Base-by-base conservation (phyloP, 768 basidiomycete species). In the Lentinula detonsa region DNA sequence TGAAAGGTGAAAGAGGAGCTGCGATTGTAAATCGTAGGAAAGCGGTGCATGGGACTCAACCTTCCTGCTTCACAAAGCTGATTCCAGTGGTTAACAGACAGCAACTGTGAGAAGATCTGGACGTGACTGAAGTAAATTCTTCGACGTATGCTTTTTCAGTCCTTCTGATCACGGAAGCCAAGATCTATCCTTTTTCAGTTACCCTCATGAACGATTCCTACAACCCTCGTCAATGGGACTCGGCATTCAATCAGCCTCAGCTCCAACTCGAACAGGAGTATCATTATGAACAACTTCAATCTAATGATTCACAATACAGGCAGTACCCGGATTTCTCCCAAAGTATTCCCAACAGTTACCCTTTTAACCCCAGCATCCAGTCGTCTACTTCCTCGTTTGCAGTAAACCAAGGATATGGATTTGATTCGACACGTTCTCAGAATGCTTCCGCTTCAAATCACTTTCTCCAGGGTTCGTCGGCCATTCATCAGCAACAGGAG, bases 211-310 rank as follows among this genome's bases (percentile, higher is more conserved):
- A n/a, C 40, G 46, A 52, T 33, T 39, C 7, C 10, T 60, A 52
- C 39, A 28, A 16, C 6, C 48, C n/a, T 31, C 43, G 56, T 33
- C 58, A 60, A 8, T 60, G 49, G 48, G 35, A 60, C 40, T 15
- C 64, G 10, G 59, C 40, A 9, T 61, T 61, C 54, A 65, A 64
- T 21, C 72, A 70, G 65, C 60, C 64, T 43, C 69, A 68, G 35
- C 65, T 74, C 39, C 75, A 74, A 61, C 74, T 75, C 28, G 76
- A 75, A 62, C 71, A 71, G n/a, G 74, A 76, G n/a, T 74, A 67
- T 55, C 65, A 68, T 54, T 61, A 42, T 43, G 66, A 18, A 40
- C 52, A 39, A 60, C 59, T 53, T 43, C 56, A 45, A 37, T 57
- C 40, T 61, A 65, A 59, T 40, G 16, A 62, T 13, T 59, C 61